Percentiles rank a stretch among this genome's conserved stretches.
Conservation (phyloP, 768 basidiomycete species). For the Cyclocybe aegerita region DNA sequence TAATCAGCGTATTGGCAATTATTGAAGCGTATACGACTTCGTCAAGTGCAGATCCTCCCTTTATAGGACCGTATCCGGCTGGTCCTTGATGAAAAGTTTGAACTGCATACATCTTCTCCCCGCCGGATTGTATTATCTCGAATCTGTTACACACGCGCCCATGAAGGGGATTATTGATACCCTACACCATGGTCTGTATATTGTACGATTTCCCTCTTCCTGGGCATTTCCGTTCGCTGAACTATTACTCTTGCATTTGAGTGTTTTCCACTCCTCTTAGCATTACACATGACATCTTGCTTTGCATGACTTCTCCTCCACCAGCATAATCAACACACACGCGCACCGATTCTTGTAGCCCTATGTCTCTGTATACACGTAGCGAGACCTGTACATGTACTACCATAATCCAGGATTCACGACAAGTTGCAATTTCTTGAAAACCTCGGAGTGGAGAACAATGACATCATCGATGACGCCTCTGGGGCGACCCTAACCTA, state of each 20-base stretch:
- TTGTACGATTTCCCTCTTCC: not conserved
- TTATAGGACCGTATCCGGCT: no score
- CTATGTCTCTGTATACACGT: conserved; percentile 18
- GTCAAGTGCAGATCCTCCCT: no score
- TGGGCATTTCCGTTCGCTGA: no score
- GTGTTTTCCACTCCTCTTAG: not conserved
- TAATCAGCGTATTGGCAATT: no score
- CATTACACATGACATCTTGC: not conserved
- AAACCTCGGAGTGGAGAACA: conserved; percentile 1
- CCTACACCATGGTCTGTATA: not conserved
- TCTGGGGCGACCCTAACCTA: no score
- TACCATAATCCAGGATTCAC: not conserved
- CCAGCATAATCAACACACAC: conserved; percentile 6
- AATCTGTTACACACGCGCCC: no score
- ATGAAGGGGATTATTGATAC: not conserved
- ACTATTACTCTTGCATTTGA: no score
- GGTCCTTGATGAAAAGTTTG: no score
- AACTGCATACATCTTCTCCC: no score
- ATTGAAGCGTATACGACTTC: no score
- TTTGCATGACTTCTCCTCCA: not conserved
- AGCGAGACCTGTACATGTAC: conserved; percentile 12
- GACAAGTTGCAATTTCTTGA: not conserved
- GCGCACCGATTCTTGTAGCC: conserved; percentile 5
- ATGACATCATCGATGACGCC: conserved; percentile 10
- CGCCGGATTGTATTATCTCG: no score